A percentile compares a stretch with the other conserved stretches of the same genome.
Conservation (phyloP, 345 rosid species). For the Citrus glauca region DNA sequence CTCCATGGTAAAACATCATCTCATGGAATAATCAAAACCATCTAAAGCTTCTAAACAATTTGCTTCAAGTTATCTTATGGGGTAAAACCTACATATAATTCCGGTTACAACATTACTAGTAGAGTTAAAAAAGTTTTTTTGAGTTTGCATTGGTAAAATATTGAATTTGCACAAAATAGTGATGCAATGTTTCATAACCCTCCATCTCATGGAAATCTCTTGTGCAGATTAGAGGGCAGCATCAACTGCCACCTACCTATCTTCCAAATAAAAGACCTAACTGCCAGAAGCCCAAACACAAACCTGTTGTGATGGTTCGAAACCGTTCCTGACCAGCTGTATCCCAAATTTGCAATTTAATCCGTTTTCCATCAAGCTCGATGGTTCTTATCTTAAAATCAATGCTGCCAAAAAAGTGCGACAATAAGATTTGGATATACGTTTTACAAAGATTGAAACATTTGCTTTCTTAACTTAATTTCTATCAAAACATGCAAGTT, state of each 20-base stretch:
- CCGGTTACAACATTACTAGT: background rate
- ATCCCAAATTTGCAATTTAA: slow-evolving; percentile 95
- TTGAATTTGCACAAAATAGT: slow-evolving; percentile 1
- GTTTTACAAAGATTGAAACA: background rate
- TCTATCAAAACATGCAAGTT: background rate
- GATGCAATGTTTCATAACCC: background rate
- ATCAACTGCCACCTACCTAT: background rate
- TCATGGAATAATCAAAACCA: background rate
- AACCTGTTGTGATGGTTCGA: slow-evolving; percentile 87
- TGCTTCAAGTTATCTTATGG: background rate
- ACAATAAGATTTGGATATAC: background rate
- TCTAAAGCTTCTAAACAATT: slow-evolving; percentile 3
- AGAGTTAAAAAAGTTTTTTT: background rate
- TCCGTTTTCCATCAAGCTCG: slow-evolving; percentile 90
- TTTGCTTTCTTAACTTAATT: background rate
- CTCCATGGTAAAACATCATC: background rate
- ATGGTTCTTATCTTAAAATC: slow-evolving; percentile 95
- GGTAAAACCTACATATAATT: background rate
- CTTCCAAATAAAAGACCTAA: background rate
- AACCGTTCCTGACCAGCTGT: slow-evolving; percentile 97
- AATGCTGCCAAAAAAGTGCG: slow-evolving; percentile 45
- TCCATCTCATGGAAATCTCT: background rate
- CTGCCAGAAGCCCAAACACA: background rate
- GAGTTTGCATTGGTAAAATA: background rate
- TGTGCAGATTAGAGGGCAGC: background rate